Evolutionary conservation across 768 basidiomycete species (phyloP), one percentile per base, ranked within the genome.

Genomic region (Pleurotus ostreatus): DNA sequence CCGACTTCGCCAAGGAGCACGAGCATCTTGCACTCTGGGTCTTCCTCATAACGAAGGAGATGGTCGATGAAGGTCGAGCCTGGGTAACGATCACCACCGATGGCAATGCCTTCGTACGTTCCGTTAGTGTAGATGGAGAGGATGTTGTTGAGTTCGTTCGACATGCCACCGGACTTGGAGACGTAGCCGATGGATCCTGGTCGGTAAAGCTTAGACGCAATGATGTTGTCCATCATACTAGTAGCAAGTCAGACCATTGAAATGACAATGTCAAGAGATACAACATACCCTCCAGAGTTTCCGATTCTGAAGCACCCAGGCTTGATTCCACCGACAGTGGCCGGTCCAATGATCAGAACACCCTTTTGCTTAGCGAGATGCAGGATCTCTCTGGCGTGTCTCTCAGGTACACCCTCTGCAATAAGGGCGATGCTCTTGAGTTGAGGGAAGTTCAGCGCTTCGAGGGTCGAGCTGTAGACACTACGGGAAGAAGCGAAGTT

Each of bases 151-250:
- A 99, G 79, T 75, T 99, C 96, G 79, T 98, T 98, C 66, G 96
- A 98, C 96, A 99, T 99, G 73, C 96, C 96, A 63, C 96, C 96
- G 6, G 95, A 98, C 78, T 99, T 99, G 73, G 94, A 97, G 69
- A 99, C 96, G 73, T 98, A 99, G 67, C 95, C 96, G 65, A 99
- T 92, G 11, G 94, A 94, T 56, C 96, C 96, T 23, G 94, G 78
- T 66, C 95, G 94, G 84, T 98, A 99, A 60, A 99, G 89, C 80
- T 98, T 99, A 60, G 94, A 96, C 5, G 95, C 78, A 68, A 98
- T 97, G 77, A 98, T 95, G 81, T 98, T 99, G 80, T 99, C 96
- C 95, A 98, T 97, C 96, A 98, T 98, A 67, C 92, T 88, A 59
- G 5, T 5, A 11, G 58, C 18, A 55, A 53, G 23, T 20, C 23